Conservation (phyloP, 2,329 filamentous ascomycete species). For the Beauveria medogensis region DNA sequence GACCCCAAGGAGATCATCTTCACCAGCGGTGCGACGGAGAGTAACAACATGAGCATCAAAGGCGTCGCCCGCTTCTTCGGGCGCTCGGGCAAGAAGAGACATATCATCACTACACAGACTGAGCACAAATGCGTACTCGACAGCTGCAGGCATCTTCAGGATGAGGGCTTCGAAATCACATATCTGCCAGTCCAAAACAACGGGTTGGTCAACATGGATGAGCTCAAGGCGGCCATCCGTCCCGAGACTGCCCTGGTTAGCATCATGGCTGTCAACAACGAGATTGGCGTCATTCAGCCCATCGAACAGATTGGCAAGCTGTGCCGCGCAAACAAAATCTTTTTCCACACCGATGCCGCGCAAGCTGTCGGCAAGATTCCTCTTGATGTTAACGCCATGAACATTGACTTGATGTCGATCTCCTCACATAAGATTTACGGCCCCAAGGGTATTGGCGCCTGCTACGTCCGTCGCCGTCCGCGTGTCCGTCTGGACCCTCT, state of each 20-base stretch:
- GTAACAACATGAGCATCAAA: conserved; percentile 99
- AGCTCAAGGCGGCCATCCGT: conserved; percentile 80
- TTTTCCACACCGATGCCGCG: conserved; percentile 95
- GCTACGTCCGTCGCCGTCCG: conserved; percentile 86
- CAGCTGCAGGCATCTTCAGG: conserved; percentile 92
- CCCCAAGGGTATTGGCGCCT: conserved; percentile 93
- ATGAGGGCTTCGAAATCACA: conserved; percentile 94
- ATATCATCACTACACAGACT: conserved; percentile 94
- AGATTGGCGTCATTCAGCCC: conserved; percentile 98
- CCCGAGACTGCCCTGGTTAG: conserved; percentile 89
- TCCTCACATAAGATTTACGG: conserved; percentile 98
- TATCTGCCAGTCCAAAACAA: conserved; percentile 85
- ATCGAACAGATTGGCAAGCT: conserved; percentile 87
- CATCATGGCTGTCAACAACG: conserved; percentile 99
- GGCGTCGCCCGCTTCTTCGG: conserved; percentile 95
- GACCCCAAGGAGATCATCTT: conserved; percentile 98
- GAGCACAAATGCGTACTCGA: conserved; percentile 99
- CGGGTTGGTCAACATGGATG: conserved; percentile 75
- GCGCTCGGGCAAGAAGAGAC: conserved; percentile 89
- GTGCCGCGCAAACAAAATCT: conserved; percentile 85
- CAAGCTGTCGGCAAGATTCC: conserved; percentile 99
- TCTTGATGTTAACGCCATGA: conserved; percentile 93
- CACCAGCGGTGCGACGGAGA: conserved; percentile 95
- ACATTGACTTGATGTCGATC: conserved; percentile 97
- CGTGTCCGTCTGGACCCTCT: conserved; percentile 91